Percentiles rank a stretch among this genome's conserved stretches.
Conservation (phyloP, 2,329 filamentous ascomycete species). For the Triangularia verruculosa region DNA sequence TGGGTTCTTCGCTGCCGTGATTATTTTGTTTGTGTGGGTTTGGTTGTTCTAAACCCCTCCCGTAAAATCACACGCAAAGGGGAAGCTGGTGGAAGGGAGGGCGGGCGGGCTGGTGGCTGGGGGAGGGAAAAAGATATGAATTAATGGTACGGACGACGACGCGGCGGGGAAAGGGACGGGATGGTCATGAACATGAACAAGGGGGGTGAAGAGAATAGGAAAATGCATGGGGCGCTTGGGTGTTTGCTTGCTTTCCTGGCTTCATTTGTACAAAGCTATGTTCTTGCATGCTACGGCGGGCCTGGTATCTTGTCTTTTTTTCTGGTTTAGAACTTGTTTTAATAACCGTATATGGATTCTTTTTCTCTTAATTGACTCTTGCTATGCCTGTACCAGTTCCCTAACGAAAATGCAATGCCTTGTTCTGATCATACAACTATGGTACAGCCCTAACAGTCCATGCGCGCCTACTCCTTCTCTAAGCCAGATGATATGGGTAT, state of each 20-base stretch:
- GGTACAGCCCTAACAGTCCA: background rate
- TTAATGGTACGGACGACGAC: background rate
- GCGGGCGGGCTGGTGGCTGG: background rate
- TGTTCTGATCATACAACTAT: background rate
- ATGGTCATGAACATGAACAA: background rate
- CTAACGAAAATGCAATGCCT: background rate
- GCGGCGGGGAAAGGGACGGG: background rate
- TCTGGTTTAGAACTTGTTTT: background rate
- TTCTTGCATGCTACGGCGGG: background rate
- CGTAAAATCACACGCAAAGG: too few species aligned
- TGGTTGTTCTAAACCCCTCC: slow-evolving; percentile 69
- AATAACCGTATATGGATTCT: background rate
- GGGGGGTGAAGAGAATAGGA: background rate
- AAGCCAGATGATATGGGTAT: slow-evolving; percentile 13
- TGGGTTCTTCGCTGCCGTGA: slow-evolving; percentile 79
- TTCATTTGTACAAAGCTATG: background rate
- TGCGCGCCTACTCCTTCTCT: background rate
- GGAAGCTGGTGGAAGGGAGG: background rate
- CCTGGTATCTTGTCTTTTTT: background rate
- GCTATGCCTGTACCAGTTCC: background rate
- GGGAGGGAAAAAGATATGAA: background rate
- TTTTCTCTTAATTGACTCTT: background rate
- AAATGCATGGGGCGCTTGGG: background rate
- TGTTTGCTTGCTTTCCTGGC: background rate
- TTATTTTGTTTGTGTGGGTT: slow-evolving; percentile 83